Base-by-base conservation (phyloP, 768 basidiomycete genomes). In the Naganishia friedmannii region DNA sequence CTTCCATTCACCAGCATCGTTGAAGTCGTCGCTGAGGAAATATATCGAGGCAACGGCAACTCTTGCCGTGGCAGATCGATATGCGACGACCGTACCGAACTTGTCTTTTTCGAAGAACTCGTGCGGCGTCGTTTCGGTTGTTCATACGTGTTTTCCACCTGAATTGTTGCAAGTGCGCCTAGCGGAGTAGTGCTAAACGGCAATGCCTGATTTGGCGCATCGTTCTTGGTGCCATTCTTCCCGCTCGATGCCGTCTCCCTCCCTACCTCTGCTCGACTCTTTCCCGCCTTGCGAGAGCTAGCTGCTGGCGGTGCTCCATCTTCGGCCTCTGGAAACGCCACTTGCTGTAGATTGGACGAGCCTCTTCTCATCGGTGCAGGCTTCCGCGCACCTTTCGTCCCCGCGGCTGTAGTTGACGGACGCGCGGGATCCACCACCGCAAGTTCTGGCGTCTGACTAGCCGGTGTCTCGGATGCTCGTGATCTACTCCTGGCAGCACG, bases 311-410 rank as follows among this genome's bases (percentile, higher is more conserved):
- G 2, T 15, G 21, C 39, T 46, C 42, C 42, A 4, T 63, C 60
- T 7, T 63, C 60, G 42, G 37, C 60, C 28, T 63, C 60, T 26
- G 60, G 60, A n/a, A 45, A 46, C 9, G 42, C 60, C 13, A 63
- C 60, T 28, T 63, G 60, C 3, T 63, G 60, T 17, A 63, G 29
- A 45, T 31, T 29, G 26, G 60, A 63, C 21, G 60, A 45, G 1
- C 60, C 60, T 37, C 60, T 37, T 26, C 60, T 26, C 19, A 19
- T 37, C 8, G 57, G 1, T 7, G 28, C 34, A 7, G 57, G 9
- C 9, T 42, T 63, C 42, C 12, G 15, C n/a, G 32, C 19, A 31
- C 28, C 7, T 9, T 32, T 58, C 9, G 32, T 23, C 6, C 34
- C 57, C 6, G 34, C n/a, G 8, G 21, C 39, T 4, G n/a, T 26